Evolutionary conservation across 108 stramenopile genomes (phyloP).

Genomic region (Poteriospumella lacustris): DNA sequence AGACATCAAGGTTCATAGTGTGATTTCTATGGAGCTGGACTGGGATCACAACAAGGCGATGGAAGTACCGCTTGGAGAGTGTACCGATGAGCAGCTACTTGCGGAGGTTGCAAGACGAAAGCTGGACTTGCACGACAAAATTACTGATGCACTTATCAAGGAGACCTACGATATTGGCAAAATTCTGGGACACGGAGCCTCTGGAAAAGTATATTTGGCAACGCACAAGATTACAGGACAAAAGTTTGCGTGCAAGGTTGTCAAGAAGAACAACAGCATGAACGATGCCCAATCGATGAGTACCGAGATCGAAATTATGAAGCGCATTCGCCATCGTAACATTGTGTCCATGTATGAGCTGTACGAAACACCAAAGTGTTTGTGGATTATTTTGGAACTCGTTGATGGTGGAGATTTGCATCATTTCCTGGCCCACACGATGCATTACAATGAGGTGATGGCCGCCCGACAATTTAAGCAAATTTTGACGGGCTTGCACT

Average conservation of each 20-base stretch:
- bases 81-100: not conserved
- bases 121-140: not conserved
- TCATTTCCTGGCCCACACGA: slow-evolving; percentile 2
- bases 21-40: not conserved
- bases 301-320: slow-evolving; percentile 20
- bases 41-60: not conserved
- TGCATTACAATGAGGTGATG: slow-evolving; percentile 2
- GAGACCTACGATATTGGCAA: slow-evolving; percentile 17
- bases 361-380: not conserved
- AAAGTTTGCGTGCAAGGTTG: slow-evolving; percentile 16
- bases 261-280: slow-evolving; percentile 13
- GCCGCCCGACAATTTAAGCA: slow-evolving; percentile 38
- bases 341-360: slow-evolving; percentile 25
- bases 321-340: slow-evolving; percentile 6
- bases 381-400: not conserved
- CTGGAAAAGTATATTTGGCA: slow-evolving; percentile 11
- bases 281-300: slow-evolving; percentile 16
- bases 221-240: not conserved
- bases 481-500: slow-evolving; percentile 64
- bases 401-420: slow-evolving; percentile 15
- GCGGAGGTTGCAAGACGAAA: slow-evolving; percentile 2
- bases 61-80: not conserved
- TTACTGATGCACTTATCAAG: slow-evolving; percentile 9
- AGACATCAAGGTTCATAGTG: slow-evolving; percentile 11
- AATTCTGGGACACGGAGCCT: slow-evolving; percentile 12